These are phyloP conservation scores for Aspergillus transmontanensis DNA, from an alignment of 2,329 filamentous ascomycete species.

Conservation along the genomic window DNA sequence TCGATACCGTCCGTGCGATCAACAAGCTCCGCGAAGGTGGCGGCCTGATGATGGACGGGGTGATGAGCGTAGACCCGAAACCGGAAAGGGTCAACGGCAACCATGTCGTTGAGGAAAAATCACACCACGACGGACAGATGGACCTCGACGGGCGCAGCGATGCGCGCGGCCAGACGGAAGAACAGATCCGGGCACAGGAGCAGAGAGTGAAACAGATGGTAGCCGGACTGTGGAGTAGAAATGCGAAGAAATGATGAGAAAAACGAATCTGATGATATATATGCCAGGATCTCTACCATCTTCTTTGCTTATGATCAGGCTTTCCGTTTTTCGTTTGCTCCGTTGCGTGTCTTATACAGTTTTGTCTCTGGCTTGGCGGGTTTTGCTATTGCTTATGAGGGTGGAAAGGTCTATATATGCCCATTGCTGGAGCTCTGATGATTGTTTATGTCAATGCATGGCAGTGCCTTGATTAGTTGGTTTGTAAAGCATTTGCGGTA, in stretches of 20 bases:
- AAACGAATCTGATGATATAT: conserved; percentile 1
- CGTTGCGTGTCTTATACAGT: neutral
- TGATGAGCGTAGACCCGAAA: conserved; percentile 59
- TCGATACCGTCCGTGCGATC: conserved; percentile 69
- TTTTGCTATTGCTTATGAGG: neutral
- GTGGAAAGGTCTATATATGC: neutral
- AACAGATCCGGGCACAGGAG: conserved; percentile 64
- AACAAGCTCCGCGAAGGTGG: conserved; percentile 67
- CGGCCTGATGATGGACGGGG: conserved; percentile 65
- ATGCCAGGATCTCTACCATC: neutral
- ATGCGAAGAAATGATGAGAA: conserved; percentile 19
- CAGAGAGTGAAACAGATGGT: conserved; percentile 61
- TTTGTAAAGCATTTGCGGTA: neutral
- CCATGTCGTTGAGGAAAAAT: conserved; percentile 43
- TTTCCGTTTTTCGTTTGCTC: neutral
- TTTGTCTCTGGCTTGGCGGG: neutral
- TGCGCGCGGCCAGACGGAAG: conserved; percentile 63
- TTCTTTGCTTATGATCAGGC: neutral
- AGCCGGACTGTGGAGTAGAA: conserved; percentile 56
- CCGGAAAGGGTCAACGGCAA: conserved; percentile 49
- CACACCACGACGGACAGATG: conserved; percentile 39
- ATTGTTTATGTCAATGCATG: neutral
- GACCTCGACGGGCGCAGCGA: conserved; percentile 62
- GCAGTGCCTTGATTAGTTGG: neutral
- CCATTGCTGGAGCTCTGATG: neutral